Evolutionary conservation across 345 rosid genomes (phyloP).

Genomic region (Hevea brasiliensis): DNA sequence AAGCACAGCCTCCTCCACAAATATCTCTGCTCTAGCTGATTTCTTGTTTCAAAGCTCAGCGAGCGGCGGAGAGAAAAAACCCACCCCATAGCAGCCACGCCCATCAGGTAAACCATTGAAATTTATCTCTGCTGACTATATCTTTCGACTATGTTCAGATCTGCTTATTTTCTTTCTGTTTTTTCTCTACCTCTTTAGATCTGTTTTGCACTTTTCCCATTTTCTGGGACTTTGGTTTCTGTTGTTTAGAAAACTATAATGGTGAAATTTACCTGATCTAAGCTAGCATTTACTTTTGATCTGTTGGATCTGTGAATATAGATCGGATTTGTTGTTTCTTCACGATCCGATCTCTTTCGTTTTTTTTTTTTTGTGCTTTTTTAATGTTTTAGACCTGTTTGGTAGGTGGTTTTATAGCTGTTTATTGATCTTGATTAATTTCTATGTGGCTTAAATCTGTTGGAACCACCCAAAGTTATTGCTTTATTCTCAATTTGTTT

Average conservation of each 20-base stretch:
- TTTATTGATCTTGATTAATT: too few species aligned
- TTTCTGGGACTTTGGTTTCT: not conserved
- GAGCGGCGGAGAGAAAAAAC: constrained; percentile 15
- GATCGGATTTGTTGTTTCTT: not conserved
- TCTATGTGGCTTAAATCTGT: too few species aligned
- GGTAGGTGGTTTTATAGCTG: not conserved
- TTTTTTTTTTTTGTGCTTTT: not conserved
- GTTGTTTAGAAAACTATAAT: not conserved
- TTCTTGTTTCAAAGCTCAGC: constrained; percentile 11
- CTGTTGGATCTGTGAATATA: not conserved
- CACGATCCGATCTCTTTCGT: not conserved
- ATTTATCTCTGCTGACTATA: too few species aligned
- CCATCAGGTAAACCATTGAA: not conserved
- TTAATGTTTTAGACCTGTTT: not conserved
- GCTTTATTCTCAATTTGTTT: too few species aligned
- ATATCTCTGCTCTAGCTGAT: not conserved
- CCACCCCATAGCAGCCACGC: not conserved
- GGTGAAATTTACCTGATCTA: not conserved
- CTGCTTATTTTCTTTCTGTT: not conserved
- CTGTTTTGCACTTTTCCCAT: not conserved
- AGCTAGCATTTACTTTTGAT: not conserved
- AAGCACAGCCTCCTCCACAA: constrained; percentile 5
- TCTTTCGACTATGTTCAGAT: not conserved
- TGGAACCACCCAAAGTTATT: not conserved
- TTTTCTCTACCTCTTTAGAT: not conserved